phyloP scores from a whole-genome alignment of 768 basidiomycete genomes.

The Auricularia sp. region DNA sequence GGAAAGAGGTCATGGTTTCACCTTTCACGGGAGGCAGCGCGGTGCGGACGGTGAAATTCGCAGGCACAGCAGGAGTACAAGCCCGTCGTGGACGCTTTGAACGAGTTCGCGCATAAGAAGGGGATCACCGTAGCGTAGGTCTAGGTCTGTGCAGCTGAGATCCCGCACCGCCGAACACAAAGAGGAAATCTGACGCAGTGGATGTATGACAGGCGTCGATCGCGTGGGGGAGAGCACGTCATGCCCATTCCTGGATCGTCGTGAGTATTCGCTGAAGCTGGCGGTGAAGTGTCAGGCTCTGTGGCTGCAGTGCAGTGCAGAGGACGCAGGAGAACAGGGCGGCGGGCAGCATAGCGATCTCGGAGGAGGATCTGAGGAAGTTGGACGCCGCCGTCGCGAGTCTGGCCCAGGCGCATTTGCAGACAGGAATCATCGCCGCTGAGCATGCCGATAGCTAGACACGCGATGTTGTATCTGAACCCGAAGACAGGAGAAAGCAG shows the following conservation, averaged over 20 bases:
- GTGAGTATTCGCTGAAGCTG: constrained; percentile 14
- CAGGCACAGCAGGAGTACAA: constrained; percentile 32
- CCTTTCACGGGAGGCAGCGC: constrained; percentile 4
- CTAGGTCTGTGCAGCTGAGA: no score
- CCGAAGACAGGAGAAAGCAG: no score
- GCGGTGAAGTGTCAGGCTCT: no score
- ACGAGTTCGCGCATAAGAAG: constrained; percentile 31
- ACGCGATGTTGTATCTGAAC: no score
- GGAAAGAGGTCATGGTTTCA: constrained; percentile 24
- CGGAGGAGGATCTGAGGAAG: constrained; percentile 29
- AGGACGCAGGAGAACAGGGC: constrained; percentile 27
- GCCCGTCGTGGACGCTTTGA: constrained; percentile 31
- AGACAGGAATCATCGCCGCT: no score
- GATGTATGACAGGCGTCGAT: constrained; percentile 12
- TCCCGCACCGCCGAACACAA: no score
- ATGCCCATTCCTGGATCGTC: constrained; percentile 41
- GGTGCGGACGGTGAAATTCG: constrained; percentile 3
- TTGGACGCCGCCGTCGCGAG: constrained; percentile 22
- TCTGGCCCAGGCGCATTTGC: no score
- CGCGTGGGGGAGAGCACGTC: constrained; percentile 33
- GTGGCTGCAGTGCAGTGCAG: constrained; percentile 19
- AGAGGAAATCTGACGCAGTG: no score
- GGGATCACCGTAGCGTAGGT: constrained; percentile 31
- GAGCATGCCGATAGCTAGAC: no score
- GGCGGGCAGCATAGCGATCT: constrained; percentile 33